Evolutionary conservation across 176 grass and related monocot species (phyloP).

Genomic region (Tillandsia leiboldiana): DNA sequence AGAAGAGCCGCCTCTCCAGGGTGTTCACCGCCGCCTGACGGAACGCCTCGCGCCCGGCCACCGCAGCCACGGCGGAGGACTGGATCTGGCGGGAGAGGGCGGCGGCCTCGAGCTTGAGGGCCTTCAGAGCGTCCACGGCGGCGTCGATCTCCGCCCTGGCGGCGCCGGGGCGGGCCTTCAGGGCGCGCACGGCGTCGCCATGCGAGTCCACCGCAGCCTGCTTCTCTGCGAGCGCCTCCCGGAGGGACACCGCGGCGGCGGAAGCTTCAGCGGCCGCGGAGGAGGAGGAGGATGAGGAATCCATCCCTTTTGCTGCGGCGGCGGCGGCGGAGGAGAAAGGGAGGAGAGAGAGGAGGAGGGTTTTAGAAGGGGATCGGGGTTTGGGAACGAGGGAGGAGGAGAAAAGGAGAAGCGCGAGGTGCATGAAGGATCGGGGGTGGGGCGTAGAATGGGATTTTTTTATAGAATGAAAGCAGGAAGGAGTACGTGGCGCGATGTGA

Average conservation of each 20-base stretch:
- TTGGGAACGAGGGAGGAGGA: constrained; percentile 22
- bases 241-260: not conserved
- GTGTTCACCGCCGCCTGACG: constrained; percentile 67
- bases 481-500: not conserved
- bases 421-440: not conserved
- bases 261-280: not conserved
- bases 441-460: too few relatives aligned
- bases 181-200: not conserved
- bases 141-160: not conserved
- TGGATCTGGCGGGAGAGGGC: not conserved
- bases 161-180: not conserved
- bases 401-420: constrained; percentile 16
- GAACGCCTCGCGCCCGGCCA: constrained; percentile 54
- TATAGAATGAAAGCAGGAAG: not conserved
- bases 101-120: not conserved
- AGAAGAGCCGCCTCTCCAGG: constrained; percentile 77
- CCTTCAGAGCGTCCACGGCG: not conserved
- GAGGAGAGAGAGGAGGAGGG: constrained; percentile 14
- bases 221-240: not conserved
- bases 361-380: constrained; percentile 19
- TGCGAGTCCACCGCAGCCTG: not conserved
- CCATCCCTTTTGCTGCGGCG: not conserved
- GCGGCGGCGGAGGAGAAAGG: constrained; percentile 2
- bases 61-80: constrained; percentile 6
- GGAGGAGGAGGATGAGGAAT: not conserved